These are phyloP conservation scores for Phytophthora idaei DNA, from an alignment of 352 stramenopile genomes.

Conservation along the genomic window DNA sequence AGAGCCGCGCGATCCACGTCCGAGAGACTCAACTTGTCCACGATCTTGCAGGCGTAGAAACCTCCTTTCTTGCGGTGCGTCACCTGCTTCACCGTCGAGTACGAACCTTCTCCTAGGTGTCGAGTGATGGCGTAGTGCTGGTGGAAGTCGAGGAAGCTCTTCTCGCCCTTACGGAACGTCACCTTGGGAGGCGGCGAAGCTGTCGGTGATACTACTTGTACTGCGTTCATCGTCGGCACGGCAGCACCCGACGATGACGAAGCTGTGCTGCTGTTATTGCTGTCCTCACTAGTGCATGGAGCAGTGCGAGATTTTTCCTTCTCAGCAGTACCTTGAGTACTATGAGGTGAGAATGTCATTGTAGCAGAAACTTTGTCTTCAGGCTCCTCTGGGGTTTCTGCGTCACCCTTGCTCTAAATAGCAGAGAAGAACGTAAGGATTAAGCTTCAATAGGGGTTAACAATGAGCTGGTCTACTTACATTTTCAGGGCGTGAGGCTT, in stretches of 20 bases:
- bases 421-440: neutral
- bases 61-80: constrained; percentile 80
- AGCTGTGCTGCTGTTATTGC: constrained; percentile 28
- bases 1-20: constrained; percentile 73
- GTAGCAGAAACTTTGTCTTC: constrained; percentile 24
- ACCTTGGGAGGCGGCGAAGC: constrained; percentile 31
- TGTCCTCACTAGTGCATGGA: constrained; percentile 20
- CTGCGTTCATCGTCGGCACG: constrained; percentile 10
- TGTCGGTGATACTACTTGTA: neutral
- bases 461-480: constrained; percentile 8
- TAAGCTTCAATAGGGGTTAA: neutral
- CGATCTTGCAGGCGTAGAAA: constrained; percentile 83
- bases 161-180: constrained; percentile 75
- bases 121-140: constrained; percentile 81
- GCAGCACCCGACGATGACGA: constrained; percentile 8
- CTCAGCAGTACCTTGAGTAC: constrained; percentile 2
- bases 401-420: constrained; percentile 18
- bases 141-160: constrained; percentile 86
- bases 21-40: constrained; percentile 81
- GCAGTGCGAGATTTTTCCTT: constrained; percentile 8
- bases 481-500: constrained; percentile 8
- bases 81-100: constrained; percentile 89
- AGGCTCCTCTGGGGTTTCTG: constrained; percentile 17
- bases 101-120: constrained; percentile 86
- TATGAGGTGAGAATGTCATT: constrained; percentile 1